Evolutionary conservation across 2,329 filamentous ascomycete genomes (phyloP), one percentile per base, ranked within the genome.

Genomic region (Colletotrichum neosansevieriae): DNA sequence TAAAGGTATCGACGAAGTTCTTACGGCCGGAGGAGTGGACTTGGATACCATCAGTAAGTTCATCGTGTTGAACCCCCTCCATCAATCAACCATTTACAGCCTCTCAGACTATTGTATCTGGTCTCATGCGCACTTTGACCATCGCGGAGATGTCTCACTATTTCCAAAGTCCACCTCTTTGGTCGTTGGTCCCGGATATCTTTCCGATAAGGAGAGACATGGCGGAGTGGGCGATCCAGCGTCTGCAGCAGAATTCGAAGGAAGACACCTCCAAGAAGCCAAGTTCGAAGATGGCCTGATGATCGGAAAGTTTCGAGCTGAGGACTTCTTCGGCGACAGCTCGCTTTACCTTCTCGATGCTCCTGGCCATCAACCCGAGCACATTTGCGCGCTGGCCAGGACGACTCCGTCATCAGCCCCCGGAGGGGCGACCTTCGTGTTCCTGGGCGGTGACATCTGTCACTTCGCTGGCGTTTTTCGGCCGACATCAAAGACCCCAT

Each of bases 261-360:
- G 71, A 2, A 60, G 72, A 17, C 29, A 44, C 6, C 56, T 73
- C 1, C 53, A 62, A 10, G 72, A 73, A 32, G 57, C 73, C 7
- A 54, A 67, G 21, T 71, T 75, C 49, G 71, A 71, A 36, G 9
- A 24, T 17, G 66, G 40, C 7, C 36, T 72, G 29, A 64, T 49
- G 29, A 72, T 79, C 42, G 81, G 80, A 4, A 70, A 74, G 9
- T 83, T 81, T 71, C 73, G 72, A 12, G 81, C 81, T 0, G 63
- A 78, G n/a, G 80, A 83, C 59, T 82, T 77, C 64, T 82, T 82
- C 44, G 76, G 74, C 11, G 81, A 83, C 49, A 80, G 80, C 1
- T 78, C 75, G 9, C 76, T 83, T 50, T 82, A 82, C 59, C 68
- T 83, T n/a, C 73, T 83, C 5, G 78, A 81, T 38, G 73, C 72